These are phyloP conservation scores for Sarocladiaceae sp. DNA, from an alignment of 2,329 filamentous ascomycete species.

Conservation along the genomic window DNA sequence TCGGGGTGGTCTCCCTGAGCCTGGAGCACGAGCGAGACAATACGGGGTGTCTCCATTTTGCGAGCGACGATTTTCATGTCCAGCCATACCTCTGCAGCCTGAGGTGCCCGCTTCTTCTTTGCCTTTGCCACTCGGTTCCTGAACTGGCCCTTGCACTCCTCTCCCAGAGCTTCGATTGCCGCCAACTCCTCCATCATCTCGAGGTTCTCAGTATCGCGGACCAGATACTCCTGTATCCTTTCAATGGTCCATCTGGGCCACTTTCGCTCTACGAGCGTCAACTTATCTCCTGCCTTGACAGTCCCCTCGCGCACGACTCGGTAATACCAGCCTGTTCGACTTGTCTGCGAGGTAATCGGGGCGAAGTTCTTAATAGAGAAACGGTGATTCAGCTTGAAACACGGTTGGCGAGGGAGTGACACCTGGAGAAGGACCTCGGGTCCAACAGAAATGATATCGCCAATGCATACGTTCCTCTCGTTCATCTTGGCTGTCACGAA, in stretches of 20 bases:
- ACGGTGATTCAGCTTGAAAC: slow-evolving; percentile 63
- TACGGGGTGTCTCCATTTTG: slow-evolving; percentile 40
- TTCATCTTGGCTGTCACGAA: slow-evolving; percentile 52
- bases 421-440: slow-evolving; percentile 49
- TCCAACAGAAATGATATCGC: slow-evolving; percentile 50
- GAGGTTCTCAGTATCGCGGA: slow-evolving; percentile 43
- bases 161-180: slow-evolving; percentile 42
- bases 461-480: slow-evolving; percentile 60
- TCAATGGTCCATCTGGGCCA: slow-evolving; percentile 58
- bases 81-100: slow-evolving; percentile 32
- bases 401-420: slow-evolving; percentile 55
- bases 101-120: slow-evolving; percentile 20
- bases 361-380: slow-evolving; percentile 59
- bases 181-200: slow-evolving; percentile 48
- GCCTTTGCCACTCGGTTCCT: slow-evolving; percentile 43
- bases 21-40: slow-evolving; percentile 48
- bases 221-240: slow-evolving; percentile 55
- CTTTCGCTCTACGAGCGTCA: slow-evolving; percentile 47
- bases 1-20: slow-evolving; percentile 16
- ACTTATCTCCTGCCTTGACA: slow-evolving; percentile 49
- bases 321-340: slow-evolving; percentile 62
- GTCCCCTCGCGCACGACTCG: slow-evolving; percentile 50
- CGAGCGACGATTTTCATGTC: slow-evolving; percentile 44
- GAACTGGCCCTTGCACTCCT: slow-evolving; percentile 43
- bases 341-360: slow-evolving; percentile 46